Evolutionary conservation across 192 early-diverging fungal species (phyloP).

Genomic region (Linnemannia exigua): DNA sequence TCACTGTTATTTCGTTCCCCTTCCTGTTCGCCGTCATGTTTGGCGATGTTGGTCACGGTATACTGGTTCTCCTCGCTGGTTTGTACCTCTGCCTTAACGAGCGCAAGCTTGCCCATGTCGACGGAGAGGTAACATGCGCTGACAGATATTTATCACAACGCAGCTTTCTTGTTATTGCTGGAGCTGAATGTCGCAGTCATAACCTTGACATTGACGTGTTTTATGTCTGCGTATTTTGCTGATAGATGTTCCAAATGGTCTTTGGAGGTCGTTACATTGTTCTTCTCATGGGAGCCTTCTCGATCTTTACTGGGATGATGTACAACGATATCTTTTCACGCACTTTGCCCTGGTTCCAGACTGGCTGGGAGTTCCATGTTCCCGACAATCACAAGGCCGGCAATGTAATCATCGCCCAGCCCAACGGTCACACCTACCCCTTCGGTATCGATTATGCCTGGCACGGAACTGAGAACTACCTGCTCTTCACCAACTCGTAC

Average conservation of each 20-base stretch:
- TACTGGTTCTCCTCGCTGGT: constrained; percentile 85
- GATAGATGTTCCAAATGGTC: constrained; percentile 87
- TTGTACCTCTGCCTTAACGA: constrained; percentile 86
- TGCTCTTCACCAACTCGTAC: constrained; percentile 98
- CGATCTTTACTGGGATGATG: constrained; percentile 95
- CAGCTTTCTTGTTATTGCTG: background rate
- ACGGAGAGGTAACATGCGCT: constrained; percentile 76
- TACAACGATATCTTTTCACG: constrained; percentile 99
- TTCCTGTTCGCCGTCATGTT: constrained; percentile 99
- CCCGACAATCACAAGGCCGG: constrained; percentile 71
- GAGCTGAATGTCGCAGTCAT: background rate
- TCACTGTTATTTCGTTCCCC: constrained; percentile 98
- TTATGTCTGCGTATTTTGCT: background rate
- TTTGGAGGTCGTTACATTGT: constrained; percentile 98
- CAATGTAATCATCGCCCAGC: constrained; percentile 71
- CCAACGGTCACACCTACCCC: constrained; percentile 59
- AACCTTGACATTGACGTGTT: background rate
- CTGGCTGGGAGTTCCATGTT: constrained; percentile 80
- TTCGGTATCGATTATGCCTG: constrained; percentile 71
- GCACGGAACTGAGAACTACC: constrained; percentile 94
- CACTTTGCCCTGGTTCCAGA: constrained; percentile 77
- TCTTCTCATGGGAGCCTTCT: constrained; percentile 97
- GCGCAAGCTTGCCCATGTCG: constrained; percentile 79
- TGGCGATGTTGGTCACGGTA: constrained; percentile 98
- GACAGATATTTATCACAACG: background rate